A percentile compares a stretch with the other conserved stretches of the same genome.
Evolutionary conservation across 768 basidiomycete genomes (phyloP).

Genomic region (Russula sp.): DNA sequence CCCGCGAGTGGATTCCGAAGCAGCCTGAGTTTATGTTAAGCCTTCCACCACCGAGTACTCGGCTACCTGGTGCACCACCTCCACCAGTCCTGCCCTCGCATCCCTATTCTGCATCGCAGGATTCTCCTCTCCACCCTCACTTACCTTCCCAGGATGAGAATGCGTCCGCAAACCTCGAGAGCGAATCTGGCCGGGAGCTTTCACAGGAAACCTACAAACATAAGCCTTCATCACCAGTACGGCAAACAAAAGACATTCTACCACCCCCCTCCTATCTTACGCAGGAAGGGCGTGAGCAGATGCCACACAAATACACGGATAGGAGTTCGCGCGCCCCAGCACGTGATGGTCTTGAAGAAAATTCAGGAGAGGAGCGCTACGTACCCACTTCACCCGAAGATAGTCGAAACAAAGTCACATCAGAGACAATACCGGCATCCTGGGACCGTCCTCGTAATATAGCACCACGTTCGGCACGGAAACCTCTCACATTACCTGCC

Average conservation of each 20-base stretch:
- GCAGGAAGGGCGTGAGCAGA: slow-evolving; percentile 13
- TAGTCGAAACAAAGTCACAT: neutral
- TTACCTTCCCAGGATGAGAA: slow-evolving; percentile 7
- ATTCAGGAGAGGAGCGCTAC: slow-evolving; percentile 3
- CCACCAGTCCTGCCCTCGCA: slow-evolving; percentile 15
- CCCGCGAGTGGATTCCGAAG: slow-evolving; percentile 22
- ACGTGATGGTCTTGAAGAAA: slow-evolving; percentile 13
- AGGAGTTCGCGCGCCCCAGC: neutral
- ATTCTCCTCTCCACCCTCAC: neutral
- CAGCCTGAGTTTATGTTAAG: slow-evolving; percentile 14
- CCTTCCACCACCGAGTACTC: slow-evolving; percentile 25
- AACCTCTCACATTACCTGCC: slow-evolving; percentile 18
- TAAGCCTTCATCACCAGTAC: slow-evolving; percentile 3
- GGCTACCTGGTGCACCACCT: slow-evolving; percentile 24
- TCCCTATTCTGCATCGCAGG: neutral
- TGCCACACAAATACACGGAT: neutral
- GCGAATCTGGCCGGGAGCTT: neutral
- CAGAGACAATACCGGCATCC: slow-evolving; percentile 15
- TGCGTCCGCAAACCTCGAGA: slow-evolving; percentile 3
- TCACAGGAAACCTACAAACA: neutral
- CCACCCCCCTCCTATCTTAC: neutral
- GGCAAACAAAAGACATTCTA: slow-evolving; percentile 1
- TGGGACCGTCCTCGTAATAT: slow-evolving; percentile 25
- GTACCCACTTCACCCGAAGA: neutral
- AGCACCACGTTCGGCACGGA: neutral